Conservation (phyloP, 2,329 filamentous ascomycete species). For the Trichoderma citrinoviride region DNA sequence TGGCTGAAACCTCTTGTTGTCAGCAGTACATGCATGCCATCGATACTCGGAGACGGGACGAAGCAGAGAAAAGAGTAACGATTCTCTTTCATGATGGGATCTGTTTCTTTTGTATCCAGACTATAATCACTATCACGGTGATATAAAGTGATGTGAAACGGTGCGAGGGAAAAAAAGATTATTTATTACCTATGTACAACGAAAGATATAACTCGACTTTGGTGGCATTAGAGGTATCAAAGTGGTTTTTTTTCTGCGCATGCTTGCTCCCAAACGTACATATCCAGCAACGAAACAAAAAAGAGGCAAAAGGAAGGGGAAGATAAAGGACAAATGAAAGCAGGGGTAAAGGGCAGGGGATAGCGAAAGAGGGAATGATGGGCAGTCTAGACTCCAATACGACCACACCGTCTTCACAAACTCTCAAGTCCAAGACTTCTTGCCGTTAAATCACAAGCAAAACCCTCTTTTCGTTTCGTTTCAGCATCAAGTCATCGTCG, state of each 20-base stretch:
- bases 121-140: too few relatives aligned
- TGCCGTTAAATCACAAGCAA: neutral
- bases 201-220: conserved; percentile 1
- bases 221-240: conserved; percentile 24
- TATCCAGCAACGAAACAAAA: conserved; percentile 8
- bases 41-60: too few relatives aligned
- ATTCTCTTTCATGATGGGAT: too few relatives aligned
- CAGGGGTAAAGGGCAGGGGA: too few relatives aligned
- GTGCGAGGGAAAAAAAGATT: neutral
- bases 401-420: neutral
- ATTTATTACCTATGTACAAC: conserved; percentile 1
- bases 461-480: neutral
- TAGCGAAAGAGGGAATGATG: conserved; percentile 22
- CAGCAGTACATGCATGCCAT: too few relatives aligned
- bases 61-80: too few relatives aligned
- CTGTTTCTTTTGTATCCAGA: too few relatives aligned
- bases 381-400: conserved; percentile 6
- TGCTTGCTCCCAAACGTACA: conserved; percentile 31
- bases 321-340: neutral
- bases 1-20: too few relatives aligned
- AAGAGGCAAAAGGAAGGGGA: neutral
- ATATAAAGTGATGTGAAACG: too few relatives aligned
- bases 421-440: conserved; percentile 14
- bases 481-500: neutral
- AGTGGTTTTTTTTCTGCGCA: conserved; percentile 32